Base-by-base conservation (phyloP, 2,329 filamentous ascomycete species). In the Alternaria sp. region DNA sequence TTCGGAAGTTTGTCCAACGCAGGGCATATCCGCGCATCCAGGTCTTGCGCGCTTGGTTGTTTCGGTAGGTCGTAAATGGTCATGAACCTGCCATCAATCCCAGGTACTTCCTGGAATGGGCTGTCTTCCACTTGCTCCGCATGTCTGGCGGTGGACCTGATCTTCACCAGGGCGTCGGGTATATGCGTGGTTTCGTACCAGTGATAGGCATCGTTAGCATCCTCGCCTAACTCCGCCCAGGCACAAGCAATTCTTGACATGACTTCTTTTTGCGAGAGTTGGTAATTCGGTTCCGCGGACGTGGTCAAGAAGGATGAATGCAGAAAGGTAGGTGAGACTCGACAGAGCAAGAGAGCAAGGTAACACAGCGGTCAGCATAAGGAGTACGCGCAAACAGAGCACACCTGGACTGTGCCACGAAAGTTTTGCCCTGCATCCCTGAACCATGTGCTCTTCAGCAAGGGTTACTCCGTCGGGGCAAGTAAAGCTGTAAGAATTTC, bases 161-260 rank as follows among this genome's bases (percentile, higher is more conserved):
- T 55, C 44, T 63, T 63, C 26, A 41, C 26, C 18, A 64, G 55
- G 10, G 59, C 37, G 33, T 56, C 54, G n/a, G 66, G 54, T 20
- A 70, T 37, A 46, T 63, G 65, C 18, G 47, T 60, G 20, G 57
- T 37, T 55, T 64, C 59, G 41, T 70, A 66, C 63, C 61, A 66
- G 25, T 59, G 21, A 25, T 26, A 47, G 11, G 65, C 46, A 15
- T 57, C 59, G 7, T 44, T 25, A 21, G 62, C 51, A 14, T 68
- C 61, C 7, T 62, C 60, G 46, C 41, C 49, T 15, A 70, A 28
- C 12, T 68, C 66, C 25, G 60, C 55, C 65, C 65, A 68, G 21
- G 64, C 55, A 26, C 55, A 58, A n/a, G 65, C 63, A 44, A 69
- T 51, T 46, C 60, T 68, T 1, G 67, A 61, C 65, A 68, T 69